phyloP scores from a whole-genome alignment of 2,329 filamentous ascomycete genomes.

The Colletotrichum australisinense region DNA sequence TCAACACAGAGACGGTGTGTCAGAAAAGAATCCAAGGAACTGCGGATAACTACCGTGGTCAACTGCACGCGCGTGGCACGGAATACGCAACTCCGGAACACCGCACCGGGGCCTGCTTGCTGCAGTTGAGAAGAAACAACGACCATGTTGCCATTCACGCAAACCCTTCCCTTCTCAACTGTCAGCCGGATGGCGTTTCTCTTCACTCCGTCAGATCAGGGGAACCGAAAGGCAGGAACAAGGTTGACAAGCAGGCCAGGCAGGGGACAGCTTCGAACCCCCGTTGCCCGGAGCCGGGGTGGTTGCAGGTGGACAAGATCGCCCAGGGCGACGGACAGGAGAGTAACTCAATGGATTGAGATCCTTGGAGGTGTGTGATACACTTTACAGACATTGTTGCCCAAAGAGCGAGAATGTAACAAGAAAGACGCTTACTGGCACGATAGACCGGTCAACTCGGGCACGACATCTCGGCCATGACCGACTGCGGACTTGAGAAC shows the following conservation, averaged over 20 bases:
- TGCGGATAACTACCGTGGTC: constrained; percentile 11
- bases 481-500: not conserved
- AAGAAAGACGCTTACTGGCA: not conserved
- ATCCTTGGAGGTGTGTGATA: constrained; percentile 8
- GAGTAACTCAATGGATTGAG: constrained; percentile 4
- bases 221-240: constrained; percentile 7
- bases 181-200: constrained; percentile 1
- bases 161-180: not conserved
- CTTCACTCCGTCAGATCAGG: not conserved
- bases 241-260: not conserved
- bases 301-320: not conserved
- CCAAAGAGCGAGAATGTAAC: not conserved
- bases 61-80: constrained; percentile 19
- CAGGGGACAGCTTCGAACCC: not conserved
- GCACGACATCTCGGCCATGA: not conserved
- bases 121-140: not conserved
- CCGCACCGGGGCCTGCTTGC: not conserved
- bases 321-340: not conserved
- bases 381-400: constrained; percentile 3
- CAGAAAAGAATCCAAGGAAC: not conserved
- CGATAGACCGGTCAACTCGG: not conserved
- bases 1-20: constrained; percentile 5
- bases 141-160: not conserved
- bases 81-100: constrained; percentile 20
- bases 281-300: not conserved